Base-by-base conservation (phyloP, 2,329 filamentous ascomycete genomes). In the Cordyceps sp. region DNA sequence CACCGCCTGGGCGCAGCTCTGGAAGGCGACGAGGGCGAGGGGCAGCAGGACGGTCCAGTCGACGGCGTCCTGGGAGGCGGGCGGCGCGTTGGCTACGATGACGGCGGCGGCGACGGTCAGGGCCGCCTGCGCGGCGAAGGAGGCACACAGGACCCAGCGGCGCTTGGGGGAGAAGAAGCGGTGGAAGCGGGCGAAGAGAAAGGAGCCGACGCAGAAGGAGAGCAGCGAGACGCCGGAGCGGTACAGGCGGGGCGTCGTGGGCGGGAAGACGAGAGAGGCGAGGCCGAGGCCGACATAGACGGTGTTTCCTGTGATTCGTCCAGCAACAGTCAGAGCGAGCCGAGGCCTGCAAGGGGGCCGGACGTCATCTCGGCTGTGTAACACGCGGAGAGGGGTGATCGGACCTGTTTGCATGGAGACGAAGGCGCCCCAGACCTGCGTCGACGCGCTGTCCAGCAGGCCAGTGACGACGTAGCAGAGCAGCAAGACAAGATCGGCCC, bases 361-460 rank as follows among this genome's bases (percentile, higher is more conserved):
- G n/a, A n/a, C n/a, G n/a, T n/a, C n/a, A n/a, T n/a, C n/a, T n/a
- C n/a, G n/a, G n/a, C n/a, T n/a, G n/a, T n/a, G n/a, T n/a, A n/a
- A 22, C 13, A 34, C 19, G 14, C 14, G 12, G 18, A 12, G 15
- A 26, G 5, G 12, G 16, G 10, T 26, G 32, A 19, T 5, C 59
- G 39, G 45, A 70, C 78, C 79, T 21, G 80, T 86, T 48, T 86
- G 81, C 80, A 86, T 86, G 44, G 75, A 81, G 26, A 84, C 79
- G 43, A 88, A 88, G 3, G 76, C 76, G 10, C 79, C 78, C 75
- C 78, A 86, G 26, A 78, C 78, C 35, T 74, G 77, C 29, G 81
- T 78, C 3, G 78, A 73, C 3, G 78, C 73, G 53, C 77, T 82
- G 53, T 88, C 81, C 7, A 84, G 64, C 10, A 88, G 59, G 4